These are phyloP conservation scores for Saccharomyces hybrid DNA, from an alignment of 1,139 yeast species.

Conservation along the genomic window DNA sequence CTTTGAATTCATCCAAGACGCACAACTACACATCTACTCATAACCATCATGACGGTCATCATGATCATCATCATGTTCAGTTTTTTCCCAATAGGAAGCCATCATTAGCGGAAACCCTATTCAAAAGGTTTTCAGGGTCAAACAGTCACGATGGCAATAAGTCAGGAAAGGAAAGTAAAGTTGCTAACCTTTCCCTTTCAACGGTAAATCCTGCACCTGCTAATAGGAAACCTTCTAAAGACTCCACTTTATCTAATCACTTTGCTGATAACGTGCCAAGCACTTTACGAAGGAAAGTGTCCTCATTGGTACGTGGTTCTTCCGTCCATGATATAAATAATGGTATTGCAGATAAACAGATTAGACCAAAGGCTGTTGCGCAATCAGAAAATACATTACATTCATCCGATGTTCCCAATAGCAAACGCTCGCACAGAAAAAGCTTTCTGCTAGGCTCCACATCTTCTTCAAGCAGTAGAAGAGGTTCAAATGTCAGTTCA, in stretches of 20 bases:
- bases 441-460: background rate
- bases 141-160: background rate
- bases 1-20: background rate
- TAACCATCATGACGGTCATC: constrained; percentile 2
- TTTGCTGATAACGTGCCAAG: constrained; percentile 2
- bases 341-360: background rate
- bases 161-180: constrained; percentile 14
- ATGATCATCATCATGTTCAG: constrained; percentile 8
- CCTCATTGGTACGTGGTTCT: constrained; percentile 4
- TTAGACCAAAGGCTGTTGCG: background rate
- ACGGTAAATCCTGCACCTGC: background rate
- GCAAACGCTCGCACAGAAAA: background rate
- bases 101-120: constrained; percentile 22
- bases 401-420: background rate
- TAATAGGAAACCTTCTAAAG: constrained; percentile 1
- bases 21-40: background rate
- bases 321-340: background rate
- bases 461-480: constrained; percentile 10
- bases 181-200: constrained; percentile 2
- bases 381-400: background rate
- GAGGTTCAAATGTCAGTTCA: constrained; percentile 13
- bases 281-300: constrained; percentile 2
- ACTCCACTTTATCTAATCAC: background rate
- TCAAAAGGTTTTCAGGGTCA: constrained; percentile 18
- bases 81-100: constrained; percentile 12